A percentile compares a stretch with the other conserved stretches of the same genome.
These are phyloP conservation scores for Wallacemonas rigidus DNA, from an alignment of 208 protist species.

Conservation along the genomic window DNA sequence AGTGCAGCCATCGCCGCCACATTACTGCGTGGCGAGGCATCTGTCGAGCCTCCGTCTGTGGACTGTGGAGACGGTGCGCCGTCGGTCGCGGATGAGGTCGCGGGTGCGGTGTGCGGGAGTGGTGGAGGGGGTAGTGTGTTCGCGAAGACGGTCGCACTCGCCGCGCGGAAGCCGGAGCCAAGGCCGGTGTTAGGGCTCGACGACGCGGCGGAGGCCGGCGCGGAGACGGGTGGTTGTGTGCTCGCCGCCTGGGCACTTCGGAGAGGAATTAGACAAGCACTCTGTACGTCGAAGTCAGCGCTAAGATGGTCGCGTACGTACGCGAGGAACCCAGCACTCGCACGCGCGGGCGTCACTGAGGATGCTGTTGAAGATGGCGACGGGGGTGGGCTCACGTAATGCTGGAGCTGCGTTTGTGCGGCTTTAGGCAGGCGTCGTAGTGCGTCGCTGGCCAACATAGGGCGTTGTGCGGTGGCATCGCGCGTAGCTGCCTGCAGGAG, in stretches of 20 bases:
- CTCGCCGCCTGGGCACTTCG: neutral
- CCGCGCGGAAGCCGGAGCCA: neutral
- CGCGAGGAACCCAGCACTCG: constrained; percentile 13
- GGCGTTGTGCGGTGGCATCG: constrained; percentile 16
- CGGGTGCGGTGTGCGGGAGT: constrained; percentile 22
- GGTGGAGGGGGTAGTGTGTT: constrained; percentile 26
- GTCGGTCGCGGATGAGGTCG: constrained; percentile 35
- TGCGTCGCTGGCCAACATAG: constrained; percentile 26
- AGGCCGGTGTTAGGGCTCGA: neutral
- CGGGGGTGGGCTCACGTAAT: constrained; percentile 19
- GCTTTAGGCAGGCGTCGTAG: constrained; percentile 18
- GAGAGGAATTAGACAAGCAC: constrained; percentile 4
- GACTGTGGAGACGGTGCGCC: neutral
- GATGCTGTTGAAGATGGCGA: neutral
- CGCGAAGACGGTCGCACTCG: constrained; percentile 2
- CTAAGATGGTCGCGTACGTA: constrained; percentile 26
- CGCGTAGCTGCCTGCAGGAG: constrained; percentile 44
- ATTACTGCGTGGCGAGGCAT: constrained; percentile 23
- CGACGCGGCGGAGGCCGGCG: neutral
- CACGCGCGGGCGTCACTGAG: neutral
- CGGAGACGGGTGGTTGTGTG: neutral
- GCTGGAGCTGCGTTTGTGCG: constrained; percentile 30
- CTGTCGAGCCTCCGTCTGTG: neutral
- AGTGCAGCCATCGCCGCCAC: constrained; percentile 67
- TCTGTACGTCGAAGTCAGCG: constrained; percentile 5